Base-by-base conservation (phyloP, 1,139 yeast genomes). In the Candida sp. region DNA sequence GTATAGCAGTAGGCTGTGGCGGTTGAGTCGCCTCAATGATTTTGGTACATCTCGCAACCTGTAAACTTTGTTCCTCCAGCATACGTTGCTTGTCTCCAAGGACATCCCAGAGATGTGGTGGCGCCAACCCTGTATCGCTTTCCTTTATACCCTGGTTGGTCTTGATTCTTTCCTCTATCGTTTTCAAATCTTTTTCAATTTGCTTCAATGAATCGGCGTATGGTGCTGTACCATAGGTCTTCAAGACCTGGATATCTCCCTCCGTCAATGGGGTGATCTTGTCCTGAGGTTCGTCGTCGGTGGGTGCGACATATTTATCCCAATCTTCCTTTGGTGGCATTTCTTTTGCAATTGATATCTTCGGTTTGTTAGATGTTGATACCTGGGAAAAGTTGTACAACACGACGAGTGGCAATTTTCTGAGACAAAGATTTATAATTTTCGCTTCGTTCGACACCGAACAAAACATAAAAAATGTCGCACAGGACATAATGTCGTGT, bases 1-100 rank as follows among this genome's bases (percentile, higher is more conserved):
- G 71, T 62, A 63, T 62, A 42, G 67, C 66, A 39, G 72, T 68
- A 48, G 66, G 67, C 5, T 74, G 72, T 37, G 63, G 64, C n/a
- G 78, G 72, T 48, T 69, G 68, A 17, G 69, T 60, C 43, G 81
- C 80, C 67, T 90, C 94, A 61, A 94, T 94, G 69, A 96, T 94
- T 76, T 96, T 94, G 38, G 99, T 96, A 75, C 99, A 94, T 68
- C 99, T 83, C 22, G 99, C 99, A 49, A 96, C 99, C 70, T 94
- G 99, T 58, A 94, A 77, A 38, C 99, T 97, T 65, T 91, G 98
- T 68, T 94, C 98, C 68, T 89, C 94, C 54, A 87, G 81, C 86
- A 93, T 86, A 65, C 97, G 80, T 70, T 91, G 97, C 69, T 90
- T 90, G 71, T 94, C 99, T 25, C 98, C 98, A 80, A 87, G 85